Conservation (phyloP, 345 rosid genomes). For the Noccaea caerulescens region DNA sequence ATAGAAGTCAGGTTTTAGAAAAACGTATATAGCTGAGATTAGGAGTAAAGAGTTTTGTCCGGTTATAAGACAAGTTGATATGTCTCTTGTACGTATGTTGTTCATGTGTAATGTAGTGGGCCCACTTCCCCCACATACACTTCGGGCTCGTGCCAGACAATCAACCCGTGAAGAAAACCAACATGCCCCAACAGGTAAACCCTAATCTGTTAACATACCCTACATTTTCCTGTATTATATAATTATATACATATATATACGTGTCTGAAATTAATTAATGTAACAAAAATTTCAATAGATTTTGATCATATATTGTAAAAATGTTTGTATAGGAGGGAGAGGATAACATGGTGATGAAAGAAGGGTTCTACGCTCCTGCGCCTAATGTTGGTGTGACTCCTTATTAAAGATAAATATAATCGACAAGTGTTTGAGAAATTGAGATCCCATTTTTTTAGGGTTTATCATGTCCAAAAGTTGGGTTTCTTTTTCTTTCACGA, state of each 20-base stretch:
- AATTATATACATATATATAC: background rate
- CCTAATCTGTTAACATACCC: constrained; percentile 43
- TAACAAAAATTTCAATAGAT: background rate
- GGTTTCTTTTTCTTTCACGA: constrained; percentile 40
- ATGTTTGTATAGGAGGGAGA: constrained; percentile 65
- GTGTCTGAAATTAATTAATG: no score
- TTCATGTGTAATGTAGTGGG: constrained; percentile 67
- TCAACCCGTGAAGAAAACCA: constrained; percentile 90
- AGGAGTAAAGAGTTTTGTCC: constrained; percentile 41
- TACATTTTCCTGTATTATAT: background rate
- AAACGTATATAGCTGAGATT: constrained; percentile 33
- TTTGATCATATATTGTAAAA: constrained; percentile 19
- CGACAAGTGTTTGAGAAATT: constrained; percentile 29
- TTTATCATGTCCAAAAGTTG: constrained; percentile 24
- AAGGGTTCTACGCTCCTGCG: constrained; percentile 72
- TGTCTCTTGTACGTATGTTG: constrained; percentile 42
- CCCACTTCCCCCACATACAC: constrained; percentile 98
- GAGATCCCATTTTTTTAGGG: constrained; percentile 15
- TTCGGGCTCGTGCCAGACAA: constrained; percentile 97
- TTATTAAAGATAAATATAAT: constrained; percentile 42
- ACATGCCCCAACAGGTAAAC: constrained; percentile 76
- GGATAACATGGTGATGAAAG: constrained; percentile 74
- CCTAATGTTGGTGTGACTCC: constrained; percentile 79
- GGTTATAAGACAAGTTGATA: constrained; percentile 46
- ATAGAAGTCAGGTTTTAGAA: background rate